A percentile compares a stretch with the other conserved stretches of the same genome.
Conservation (phyloP, 2,329 filamentous ascomycete species). For the Aspergillus thermomutatus region DNA sequence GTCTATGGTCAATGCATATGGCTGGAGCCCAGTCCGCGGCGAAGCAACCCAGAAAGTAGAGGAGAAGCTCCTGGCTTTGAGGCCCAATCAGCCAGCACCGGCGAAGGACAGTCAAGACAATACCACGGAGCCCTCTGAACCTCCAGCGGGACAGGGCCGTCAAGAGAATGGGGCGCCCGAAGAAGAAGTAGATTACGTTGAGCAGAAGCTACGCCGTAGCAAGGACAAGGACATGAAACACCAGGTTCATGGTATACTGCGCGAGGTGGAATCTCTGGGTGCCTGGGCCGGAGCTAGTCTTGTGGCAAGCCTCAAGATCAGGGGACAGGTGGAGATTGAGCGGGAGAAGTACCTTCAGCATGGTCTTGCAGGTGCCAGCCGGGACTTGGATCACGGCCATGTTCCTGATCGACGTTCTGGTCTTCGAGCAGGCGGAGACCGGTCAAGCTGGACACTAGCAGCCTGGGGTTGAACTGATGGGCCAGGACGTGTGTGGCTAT, state of each 20-base stretch:
- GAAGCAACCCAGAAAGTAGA: slow-evolving; percentile 56
- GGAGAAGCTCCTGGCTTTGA: slow-evolving; percentile 44
- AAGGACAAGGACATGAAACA: slow-evolving; percentile 33
- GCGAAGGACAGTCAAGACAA: slow-evolving; percentile 7
- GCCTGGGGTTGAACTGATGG: slow-evolving; percentile 40
- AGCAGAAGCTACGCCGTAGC: slow-evolving; percentile 36
- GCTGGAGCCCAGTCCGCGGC: slow-evolving; percentile 75
- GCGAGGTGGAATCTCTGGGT: slow-evolving; percentile 60
- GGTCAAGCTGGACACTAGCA: slow-evolving; percentile 49
- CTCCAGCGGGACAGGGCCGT: slow-evolving; percentile 15
- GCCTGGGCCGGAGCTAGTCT: slow-evolving; percentile 64
- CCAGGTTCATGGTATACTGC: slow-evolving; percentile 38
- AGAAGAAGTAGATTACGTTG: slow-evolving; percentile 47
- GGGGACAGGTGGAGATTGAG: slow-evolving; percentile 62
- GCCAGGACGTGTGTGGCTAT: background rate
- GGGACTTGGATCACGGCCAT: slow-evolving; percentile 37
- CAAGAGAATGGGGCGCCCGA: slow-evolving; percentile 19
- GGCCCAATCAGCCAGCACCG: slow-evolving; percentile 20
- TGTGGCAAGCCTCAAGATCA: slow-evolving; percentile 56
- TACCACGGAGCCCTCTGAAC: slow-evolving; percentile 12
- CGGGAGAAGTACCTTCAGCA: slow-evolving; percentile 59
- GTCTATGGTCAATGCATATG: slow-evolving; percentile 61
- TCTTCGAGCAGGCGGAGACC: slow-evolving; percentile 39
- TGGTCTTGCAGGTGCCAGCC: slow-evolving; percentile 45
- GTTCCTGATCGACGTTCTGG: slow-evolving; percentile 39